Evolutionary conservation across 768 basidiomycete genomes (phyloP).

Genomic region (Panus rudis): DNA sequence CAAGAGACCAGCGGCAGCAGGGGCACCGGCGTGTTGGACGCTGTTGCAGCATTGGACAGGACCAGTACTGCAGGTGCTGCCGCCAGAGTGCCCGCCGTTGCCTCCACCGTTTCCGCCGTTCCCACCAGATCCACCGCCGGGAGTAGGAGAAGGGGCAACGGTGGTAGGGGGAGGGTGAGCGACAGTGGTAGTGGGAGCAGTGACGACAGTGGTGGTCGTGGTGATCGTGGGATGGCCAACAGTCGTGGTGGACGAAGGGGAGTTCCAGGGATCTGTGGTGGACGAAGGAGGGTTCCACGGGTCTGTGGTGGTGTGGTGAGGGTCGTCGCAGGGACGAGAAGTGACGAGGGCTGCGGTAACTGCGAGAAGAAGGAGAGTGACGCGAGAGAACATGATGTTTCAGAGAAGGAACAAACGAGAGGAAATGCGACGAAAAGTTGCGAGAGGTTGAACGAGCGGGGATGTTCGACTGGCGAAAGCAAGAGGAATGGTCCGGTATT

Average conservation of each 20-base stretch:
- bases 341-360: background rate
- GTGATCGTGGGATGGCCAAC: background rate
- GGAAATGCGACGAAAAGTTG: background rate
- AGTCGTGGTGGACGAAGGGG: conserved; percentile 1
- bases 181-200: background rate
- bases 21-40: conserved; percentile 15
- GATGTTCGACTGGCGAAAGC: no score
- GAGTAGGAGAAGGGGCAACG: background rate
- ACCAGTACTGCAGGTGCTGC: conserved; percentile 24
- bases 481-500: no score
- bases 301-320: background rate
- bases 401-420: background rate
- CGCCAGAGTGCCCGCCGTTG: background rate
- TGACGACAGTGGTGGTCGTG: conserved; percentile 3
- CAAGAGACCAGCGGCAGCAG: conserved; percentile 10
- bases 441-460: no score
- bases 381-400: background rate
- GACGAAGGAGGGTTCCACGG: background rate
- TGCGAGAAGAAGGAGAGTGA: conserved; percentile 4
- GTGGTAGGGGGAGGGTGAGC: background rate
- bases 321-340: conserved; percentile 6
- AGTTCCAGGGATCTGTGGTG: background rate
- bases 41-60: conserved; percentile 25
- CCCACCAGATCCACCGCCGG: no score
- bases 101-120: background rate